phyloP scores from a whole-genome alignment of 1,284 basidiomycete species.

The Earliella scabrosa region DNA sequence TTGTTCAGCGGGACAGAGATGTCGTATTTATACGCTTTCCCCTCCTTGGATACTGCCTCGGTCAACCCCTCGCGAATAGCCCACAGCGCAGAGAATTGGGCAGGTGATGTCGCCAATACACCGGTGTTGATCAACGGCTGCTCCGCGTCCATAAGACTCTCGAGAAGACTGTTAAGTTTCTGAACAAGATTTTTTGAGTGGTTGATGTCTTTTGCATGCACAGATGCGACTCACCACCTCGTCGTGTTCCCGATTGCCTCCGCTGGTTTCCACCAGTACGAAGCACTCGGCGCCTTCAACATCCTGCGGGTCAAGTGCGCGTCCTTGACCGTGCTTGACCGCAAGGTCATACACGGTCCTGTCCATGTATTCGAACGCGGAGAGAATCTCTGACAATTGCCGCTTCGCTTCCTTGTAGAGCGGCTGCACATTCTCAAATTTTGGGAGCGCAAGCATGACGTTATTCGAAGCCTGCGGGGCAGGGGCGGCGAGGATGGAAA shows the following conservation, averaged over 20 bases:
- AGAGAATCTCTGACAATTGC: constrained; percentile 93
- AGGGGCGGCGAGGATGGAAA: constrained; percentile 94
- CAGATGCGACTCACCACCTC: constrained; percentile 69
- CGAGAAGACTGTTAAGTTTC: constrained; percentile 89
- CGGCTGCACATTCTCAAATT: constrained; percentile 76
- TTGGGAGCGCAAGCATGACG: constrained; percentile 75
- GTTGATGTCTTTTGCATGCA: background rate
- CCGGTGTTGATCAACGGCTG: constrained; percentile 86
- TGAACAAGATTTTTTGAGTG: constrained; percentile 40
- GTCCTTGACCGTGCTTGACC: constrained; percentile 73
- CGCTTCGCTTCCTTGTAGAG: constrained; percentile 70
- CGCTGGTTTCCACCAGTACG: constrained; percentile 94
- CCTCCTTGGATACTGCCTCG: constrained; percentile 93
- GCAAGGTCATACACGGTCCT: constrained; percentile 87
- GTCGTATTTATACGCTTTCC: constrained; percentile 98
- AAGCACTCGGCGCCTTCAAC: constrained; percentile 86
- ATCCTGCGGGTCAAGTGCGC: constrained; percentile 68
- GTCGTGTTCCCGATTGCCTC: constrained; percentile 93
- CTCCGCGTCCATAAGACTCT: constrained; percentile 79
- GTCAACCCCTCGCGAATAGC: constrained; percentile 93
- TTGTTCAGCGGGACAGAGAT: constrained; percentile 88
- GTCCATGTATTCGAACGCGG: constrained; percentile 98
- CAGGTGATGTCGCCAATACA: constrained; percentile 90
- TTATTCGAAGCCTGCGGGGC: constrained; percentile 85
- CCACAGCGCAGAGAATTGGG: constrained; percentile 93